Evolutionary conservation across 345 rosid species (phyloP).

Genomic region (Acer saccharum): DNA sequence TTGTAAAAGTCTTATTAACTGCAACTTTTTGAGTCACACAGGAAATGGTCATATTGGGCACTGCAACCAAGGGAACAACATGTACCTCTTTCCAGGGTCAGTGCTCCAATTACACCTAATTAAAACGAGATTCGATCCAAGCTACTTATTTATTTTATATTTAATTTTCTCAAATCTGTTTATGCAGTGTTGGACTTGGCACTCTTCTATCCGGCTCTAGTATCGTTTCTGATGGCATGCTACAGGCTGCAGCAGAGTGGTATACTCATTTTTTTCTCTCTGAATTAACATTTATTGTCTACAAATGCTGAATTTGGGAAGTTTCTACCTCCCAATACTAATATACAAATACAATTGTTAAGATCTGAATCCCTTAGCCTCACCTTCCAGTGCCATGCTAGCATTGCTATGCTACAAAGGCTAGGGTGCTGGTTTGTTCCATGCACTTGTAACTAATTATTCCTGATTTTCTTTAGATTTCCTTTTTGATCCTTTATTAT

Average conservation of each 20-base stretch:
- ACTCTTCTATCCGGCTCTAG: conserved; percentile 93
- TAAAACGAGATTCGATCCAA: neutral
- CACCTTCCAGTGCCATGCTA: neutral
- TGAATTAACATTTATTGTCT: conserved; percentile 2
- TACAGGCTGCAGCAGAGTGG: conserved; percentile 99
- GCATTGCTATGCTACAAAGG: neutral
- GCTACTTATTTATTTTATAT: neutral
- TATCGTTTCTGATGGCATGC: conserved; percentile 91
- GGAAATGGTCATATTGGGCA: conserved; percentile 84
- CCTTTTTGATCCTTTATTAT: too few relatives aligned
- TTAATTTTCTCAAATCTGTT: neutral
- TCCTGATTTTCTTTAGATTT: neutral
- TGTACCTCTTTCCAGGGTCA: conserved; percentile 99
- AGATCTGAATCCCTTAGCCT: neutral
- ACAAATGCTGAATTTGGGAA: conserved; percentile 7
- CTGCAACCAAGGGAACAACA: conserved; percentile 98
- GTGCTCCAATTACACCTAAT: conserved; percentile 28
- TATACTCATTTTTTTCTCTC: conserved; percentile 30
- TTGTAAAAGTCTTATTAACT: conserved; percentile 21
- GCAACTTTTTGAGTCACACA: conserved; percentile 31
- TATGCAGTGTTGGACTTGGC: conserved; percentile 91
- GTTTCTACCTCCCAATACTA: neutral
- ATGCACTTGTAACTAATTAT: neutral
- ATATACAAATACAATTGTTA: neutral
- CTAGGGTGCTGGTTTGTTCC: neutral